Percentiles rank a stretch among this genome's conserved stretches.
Conservation (phyloP, 176 grass and related monocot species). For the Tillandsia leiboldiana region DNA sequence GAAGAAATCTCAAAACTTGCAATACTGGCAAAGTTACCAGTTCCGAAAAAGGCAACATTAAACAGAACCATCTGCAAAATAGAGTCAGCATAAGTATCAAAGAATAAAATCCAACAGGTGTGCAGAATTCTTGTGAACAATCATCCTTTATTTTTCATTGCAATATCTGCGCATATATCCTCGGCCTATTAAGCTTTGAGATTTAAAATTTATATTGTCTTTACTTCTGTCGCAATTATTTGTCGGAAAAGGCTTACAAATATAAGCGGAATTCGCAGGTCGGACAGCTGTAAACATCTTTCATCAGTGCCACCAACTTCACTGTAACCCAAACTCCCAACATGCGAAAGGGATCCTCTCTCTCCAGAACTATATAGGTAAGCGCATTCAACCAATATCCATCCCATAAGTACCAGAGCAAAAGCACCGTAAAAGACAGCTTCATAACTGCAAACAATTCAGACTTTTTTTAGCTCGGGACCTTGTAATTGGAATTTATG, state of each 20-base stretch:
- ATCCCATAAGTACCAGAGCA: slow-evolving; percentile 73
- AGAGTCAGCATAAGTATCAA: slow-evolving; percentile 11
- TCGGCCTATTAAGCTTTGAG: too few relatives aligned
- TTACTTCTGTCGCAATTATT: neutral
- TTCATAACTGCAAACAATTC: slow-evolving; percentile 60
- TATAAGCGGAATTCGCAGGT: slow-evolving; percentile 80
- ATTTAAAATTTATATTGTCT: too few relatives aligned
- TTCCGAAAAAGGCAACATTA: slow-evolving; percentile 96
- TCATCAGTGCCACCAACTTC: slow-evolving; percentile 42
- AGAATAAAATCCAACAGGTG: slow-evolving; percentile 8
- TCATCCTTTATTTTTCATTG: neutral
- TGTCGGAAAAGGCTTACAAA: slow-evolving; percentile 52
- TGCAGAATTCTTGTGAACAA: neutral
- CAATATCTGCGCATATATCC: too few relatives aligned
- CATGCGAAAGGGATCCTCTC: slow-evolving; percentile 26
- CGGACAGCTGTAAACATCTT: slow-evolving; percentile 69
- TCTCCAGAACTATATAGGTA: slow-evolving; percentile 50
- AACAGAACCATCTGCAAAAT: slow-evolving; percentile 73
- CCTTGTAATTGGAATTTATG: neutral
- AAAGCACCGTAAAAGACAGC: slow-evolving; percentile 91
- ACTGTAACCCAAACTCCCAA: slow-evolving; percentile 25
- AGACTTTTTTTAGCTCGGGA: neutral
- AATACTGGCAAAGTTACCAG: slow-evolving; percentile 98
- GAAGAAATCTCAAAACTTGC: slow-evolving; percentile 99
- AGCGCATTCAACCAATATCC: slow-evolving; percentile 75